These are phyloP conservation scores for Jamesozyma spencerorum DNA, from an alignment of 805 yeast species.

Conservation along the genomic window DNA sequence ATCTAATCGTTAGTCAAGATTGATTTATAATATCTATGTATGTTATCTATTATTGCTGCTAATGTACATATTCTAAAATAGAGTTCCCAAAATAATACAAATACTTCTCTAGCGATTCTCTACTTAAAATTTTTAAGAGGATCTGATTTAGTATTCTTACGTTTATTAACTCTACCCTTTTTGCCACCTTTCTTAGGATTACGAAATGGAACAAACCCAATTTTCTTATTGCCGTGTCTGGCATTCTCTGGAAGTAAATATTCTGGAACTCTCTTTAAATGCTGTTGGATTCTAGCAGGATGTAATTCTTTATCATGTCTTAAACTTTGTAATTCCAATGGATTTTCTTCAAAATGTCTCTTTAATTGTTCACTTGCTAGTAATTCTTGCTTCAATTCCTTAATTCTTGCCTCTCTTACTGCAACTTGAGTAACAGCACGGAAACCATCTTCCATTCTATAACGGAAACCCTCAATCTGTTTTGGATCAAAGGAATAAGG, in stretches of 20 bases:
- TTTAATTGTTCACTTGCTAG: conserved; percentile 82
- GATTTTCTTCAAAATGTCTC: conserved; percentile 94
- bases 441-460: conserved; percentile 94
- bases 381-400: conserved; percentile 79
- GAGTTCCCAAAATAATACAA: not conserved
- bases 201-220: conserved; percentile 69
- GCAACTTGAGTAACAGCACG: conserved; percentile 87
- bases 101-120: not conserved
- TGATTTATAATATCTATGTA: not conserved
- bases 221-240: conserved; percentile 41
- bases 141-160: conserved; percentile 42
- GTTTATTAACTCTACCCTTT: conserved; percentile 36
- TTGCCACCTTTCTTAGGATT: conserved; percentile 32
- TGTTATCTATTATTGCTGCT: no score
- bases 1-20: not conserved
- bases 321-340: conserved; percentile 79
- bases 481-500: conserved; percentile 88
- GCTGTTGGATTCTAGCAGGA: conserved; percentile 70
- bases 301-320: conserved; percentile 90
- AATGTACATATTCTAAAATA: no score
- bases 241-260: conserved; percentile 79
- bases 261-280: conserved; percentile 86
- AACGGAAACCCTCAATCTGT: conserved; percentile 92
- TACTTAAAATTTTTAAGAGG: conserved; percentile 54
- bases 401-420: conserved; percentile 85